Percentiles rank a stretch among this genome's conserved stretches.
Conservation (phyloP, 148 eudicot species). For the Gaultheria prostrata region DNA sequence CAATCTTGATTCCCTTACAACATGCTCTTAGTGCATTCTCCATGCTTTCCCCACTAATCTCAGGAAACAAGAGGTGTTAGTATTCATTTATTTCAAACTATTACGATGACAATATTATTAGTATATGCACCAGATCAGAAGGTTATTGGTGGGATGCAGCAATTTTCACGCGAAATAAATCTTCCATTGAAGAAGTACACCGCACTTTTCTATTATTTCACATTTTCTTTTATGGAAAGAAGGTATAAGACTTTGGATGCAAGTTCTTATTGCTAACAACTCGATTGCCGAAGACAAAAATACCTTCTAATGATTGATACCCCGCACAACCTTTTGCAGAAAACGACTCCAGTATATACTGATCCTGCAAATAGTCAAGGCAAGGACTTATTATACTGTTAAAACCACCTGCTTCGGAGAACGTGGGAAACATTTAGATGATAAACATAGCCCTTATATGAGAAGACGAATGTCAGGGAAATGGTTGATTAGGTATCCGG, state of each 20-base stretch:
- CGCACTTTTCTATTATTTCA: neutral
- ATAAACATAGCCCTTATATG: conserved; percentile 20
- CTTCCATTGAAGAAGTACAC: neutral
- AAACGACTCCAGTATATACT: conserved; percentile 94
- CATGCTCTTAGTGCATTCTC: conserved; percentile 97
- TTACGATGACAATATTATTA: neutral
- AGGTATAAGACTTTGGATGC: neutral
- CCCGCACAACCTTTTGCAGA: conserved; percentile 92
- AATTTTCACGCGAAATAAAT: neutral
- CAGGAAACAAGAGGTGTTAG: conserved; percentile 10
- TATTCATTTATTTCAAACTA: neutral
- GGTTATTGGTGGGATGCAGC: neutral
- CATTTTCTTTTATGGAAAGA: neutral
- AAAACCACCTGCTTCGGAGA: too few species aligned
- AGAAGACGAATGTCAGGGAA: neutral
- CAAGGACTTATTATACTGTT: neutral
- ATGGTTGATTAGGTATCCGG: neutral
- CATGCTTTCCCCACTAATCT: conserved; percentile 95
- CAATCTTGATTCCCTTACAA: conserved; percentile 93
- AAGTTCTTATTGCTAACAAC: neutral
- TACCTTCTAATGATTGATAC: conserved; percentile 93
- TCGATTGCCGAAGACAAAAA: neutral
- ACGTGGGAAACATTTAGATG: too few species aligned
- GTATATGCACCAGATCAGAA: neutral
- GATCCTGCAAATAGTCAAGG: conserved; percentile 45